phyloP scores from a whole-genome alignment of 768 basidiomycete genomes.

The Leccinum boreale region DNA sequence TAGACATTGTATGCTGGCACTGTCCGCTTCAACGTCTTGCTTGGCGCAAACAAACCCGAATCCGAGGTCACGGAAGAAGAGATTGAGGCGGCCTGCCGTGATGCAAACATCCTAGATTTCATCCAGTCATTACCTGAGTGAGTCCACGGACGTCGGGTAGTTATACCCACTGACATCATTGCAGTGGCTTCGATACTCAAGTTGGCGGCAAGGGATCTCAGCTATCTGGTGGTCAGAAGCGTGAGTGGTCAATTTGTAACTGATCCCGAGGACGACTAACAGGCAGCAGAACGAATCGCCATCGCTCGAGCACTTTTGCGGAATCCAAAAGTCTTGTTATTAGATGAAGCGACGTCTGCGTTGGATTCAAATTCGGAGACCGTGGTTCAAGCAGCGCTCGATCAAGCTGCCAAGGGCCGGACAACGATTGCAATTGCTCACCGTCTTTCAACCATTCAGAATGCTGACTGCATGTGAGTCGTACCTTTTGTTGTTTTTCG shows the following conservation, averaged over 20 bases:
- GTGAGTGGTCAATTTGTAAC: slow-evolving; percentile 35
- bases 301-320: slow-evolving; percentile 91
- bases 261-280: not conserved
- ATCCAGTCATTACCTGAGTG: slow-evolving; percentile 80
- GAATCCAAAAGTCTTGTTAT: slow-evolving; percentile 82
- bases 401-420: slow-evolving; percentile 86
- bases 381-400: slow-evolving; percentile 92
- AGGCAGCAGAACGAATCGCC: slow-evolving; percentile 55
- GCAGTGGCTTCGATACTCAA: slow-evolving; percentile 84
- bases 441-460: slow-evolving; percentile 88
- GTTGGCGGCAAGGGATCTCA: slow-evolving; percentile 91
- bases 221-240: slow-evolving; percentile 86
- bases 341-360: slow-evolving; percentile 91
- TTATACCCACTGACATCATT: slow-evolving; percentile 8
- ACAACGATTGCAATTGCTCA: slow-evolving; percentile 97
- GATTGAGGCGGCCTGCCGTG: slow-evolving; percentile 80
- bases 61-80: slow-evolving; percentile 84
- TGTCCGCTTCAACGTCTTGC: slow-evolving; percentile 85
- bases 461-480: slow-evolving; percentile 82
- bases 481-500: not conserved
- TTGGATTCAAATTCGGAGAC: slow-evolving; percentile 90
- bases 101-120: slow-evolving; percentile 92
- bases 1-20: slow-evolving; percentile 85
- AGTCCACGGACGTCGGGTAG: slow-evolving; percentile 22
- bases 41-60: slow-evolving; percentile 75